phyloP scores from a whole-genome alignment of 441 rosid species.

The Hura crepitans region DNA sequence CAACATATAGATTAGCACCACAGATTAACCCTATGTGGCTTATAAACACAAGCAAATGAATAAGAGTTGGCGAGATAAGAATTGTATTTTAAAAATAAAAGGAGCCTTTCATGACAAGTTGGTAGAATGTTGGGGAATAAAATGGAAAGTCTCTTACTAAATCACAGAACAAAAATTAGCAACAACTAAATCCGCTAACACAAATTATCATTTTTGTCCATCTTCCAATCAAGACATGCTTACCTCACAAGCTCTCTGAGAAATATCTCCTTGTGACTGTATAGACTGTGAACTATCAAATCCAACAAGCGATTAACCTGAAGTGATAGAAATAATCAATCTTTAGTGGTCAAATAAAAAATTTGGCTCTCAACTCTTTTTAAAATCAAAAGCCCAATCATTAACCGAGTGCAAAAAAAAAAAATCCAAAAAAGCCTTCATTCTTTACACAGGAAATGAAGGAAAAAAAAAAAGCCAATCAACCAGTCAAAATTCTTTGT shows the following conservation, averaged over 20 bases:
- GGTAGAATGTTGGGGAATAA: not conserved
- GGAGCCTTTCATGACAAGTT: not conserved
- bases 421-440: not conserved
- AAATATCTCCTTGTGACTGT: slow-evolving; percentile 96
- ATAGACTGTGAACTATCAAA: slow-evolving; percentile 96
- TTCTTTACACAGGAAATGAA: not conserved
- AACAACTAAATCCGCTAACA: not conserved
- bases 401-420: not conserved
- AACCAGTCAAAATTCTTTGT: not conserved
- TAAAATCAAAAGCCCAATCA: not conserved
- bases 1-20: slow-evolving; percentile 4
- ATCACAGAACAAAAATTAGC: not conserved
- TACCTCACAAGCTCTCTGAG: slow-evolving; percentile 95
- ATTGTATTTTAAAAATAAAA: not conserved
- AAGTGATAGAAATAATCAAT: slow-evolving; percentile 22
- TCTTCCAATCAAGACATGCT: slow-evolving; percentile 20
- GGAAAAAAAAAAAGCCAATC: not conserved
- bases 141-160: not conserved
- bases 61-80: not conserved
- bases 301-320: slow-evolving; percentile 94
- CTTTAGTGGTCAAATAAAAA: slow-evolving; percentile 5
- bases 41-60: not conserved
- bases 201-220: not conserved
- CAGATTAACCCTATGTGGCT: not conserved
- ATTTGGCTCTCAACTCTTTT: not conserved